Base-by-base conservation (phyloP, 2,329 filamentous ascomycete species). In the Malbranchea zuffiana region DNA sequence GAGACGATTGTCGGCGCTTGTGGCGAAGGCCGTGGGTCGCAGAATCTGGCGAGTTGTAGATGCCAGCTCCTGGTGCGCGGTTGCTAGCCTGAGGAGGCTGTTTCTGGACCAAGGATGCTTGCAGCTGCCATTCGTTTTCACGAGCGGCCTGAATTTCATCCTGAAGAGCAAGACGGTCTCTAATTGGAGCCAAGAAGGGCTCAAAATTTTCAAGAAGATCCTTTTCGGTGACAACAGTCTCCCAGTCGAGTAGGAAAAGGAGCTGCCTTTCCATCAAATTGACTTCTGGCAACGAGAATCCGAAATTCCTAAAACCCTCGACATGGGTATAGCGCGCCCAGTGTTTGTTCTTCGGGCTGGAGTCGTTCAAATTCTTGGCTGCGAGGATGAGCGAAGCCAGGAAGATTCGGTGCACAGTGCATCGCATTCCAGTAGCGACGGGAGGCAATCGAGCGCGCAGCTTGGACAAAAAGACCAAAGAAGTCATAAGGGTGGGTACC, bases 221-320 rank as follows among this genome's bases (percentile, higher is more conserved):
- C 39, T 87, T 72, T 54, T 86, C 77, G 27, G 71, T 78, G 54
- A 98, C 86, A 48, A 83, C 75, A 43, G 94, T 75, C 49, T 98
- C 85, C 85, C 87, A 98, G 57, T 95, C 83, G 30, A 98, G 72
- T 28, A 98, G 74, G 68, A 85, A 90, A 35, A 98, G 79, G 19
- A 98, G 74, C 65, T 98, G 90, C 73, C 93, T 92, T 73, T 98
- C 90, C 90, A 98, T 98, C 44, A 96, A 72, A 68, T 98, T 98
- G 52, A 98, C 90, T 66, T 98, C 90, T 23, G 84, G 90, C 49
- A 87, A 73, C 52, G 79, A 88, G 71, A 98, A 96, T 50, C 86
- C 83, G 54, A 96, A 98, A 54, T 70, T 75, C 7, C 78, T 76
- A 59, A 70, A 80, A 37, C 74, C 75, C 44, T 71, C 72, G 50